Conservation (phyloP, 164 flowering plant genomes). For the Litsea cubeba region DNA sequence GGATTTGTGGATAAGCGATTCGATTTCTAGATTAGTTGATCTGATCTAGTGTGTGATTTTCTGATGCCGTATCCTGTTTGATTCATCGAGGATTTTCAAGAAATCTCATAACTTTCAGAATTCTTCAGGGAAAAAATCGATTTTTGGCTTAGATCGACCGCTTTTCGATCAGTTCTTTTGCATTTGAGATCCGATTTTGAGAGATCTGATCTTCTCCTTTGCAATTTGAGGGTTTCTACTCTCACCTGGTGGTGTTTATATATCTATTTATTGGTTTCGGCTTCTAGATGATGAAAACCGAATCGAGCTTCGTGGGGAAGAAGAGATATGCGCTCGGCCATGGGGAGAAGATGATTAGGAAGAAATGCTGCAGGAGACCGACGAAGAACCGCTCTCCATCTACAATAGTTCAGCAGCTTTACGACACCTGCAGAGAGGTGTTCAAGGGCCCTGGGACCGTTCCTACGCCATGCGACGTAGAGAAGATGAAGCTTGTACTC, state of each 20-base stretch:
- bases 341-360: slow-evolving; percentile 16
- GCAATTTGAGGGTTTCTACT: too few species aligned
- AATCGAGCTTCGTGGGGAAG: slow-evolving; percentile 22
- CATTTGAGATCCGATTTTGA: background rate
- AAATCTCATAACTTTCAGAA: background rate
- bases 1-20: background rate
- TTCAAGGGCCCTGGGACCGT: slow-evolving; percentile 68
- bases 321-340: slow-evolving; percentile 10
- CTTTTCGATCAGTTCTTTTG: background rate
- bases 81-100: background rate
- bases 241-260: too few species aligned
- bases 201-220: background rate
- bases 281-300: slow-evolving; percentile 14
- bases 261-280: background rate
- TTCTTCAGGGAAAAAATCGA: background rate
- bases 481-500: slow-evolving; percentile 40
- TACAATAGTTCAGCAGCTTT: slow-evolving; percentile 44
- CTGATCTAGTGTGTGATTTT: background rate
- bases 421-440: slow-evolving; percentile 33
- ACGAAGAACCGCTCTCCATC: slow-evolving; percentile 1
- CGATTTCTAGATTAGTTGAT: background rate
- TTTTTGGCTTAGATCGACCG: background rate
- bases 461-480: slow-evolving; percentile 46
- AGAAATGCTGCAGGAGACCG: slow-evolving; percentile 21
- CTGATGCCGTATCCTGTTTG: background rate